These are phyloP conservation scores for Solanum lignicaule DNA, from an alignment of 257 asterid genomes.

Conservation along the genomic window DNA sequence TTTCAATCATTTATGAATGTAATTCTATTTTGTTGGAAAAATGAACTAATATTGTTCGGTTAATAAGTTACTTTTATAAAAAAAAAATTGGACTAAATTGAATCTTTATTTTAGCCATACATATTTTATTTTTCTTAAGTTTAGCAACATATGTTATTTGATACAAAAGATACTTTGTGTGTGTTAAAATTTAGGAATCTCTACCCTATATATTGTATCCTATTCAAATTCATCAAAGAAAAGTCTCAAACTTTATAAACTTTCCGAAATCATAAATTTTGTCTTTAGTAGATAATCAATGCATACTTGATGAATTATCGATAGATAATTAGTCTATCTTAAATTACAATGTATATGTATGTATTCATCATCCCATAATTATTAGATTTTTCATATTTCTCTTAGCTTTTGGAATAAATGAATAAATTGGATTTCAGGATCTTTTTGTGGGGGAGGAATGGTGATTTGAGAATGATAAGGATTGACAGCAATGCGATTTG, in stretches of 20 bases:
- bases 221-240: background rate
- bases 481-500: background rate
- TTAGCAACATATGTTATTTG: background rate
- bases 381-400: background rate
- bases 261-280: background rate
- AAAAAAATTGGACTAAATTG: background rate
- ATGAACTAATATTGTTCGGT: background rate
- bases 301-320: background rate
- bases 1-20: background rate
- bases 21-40: background rate
- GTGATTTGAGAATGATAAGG: background rate
- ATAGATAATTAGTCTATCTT: background rate
- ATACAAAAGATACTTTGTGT: background rate
- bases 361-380: background rate
- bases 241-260: background rate
- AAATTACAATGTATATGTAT: background rate
- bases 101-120: background rate
- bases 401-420: background rate
- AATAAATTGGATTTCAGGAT: background rate
- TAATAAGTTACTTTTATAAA: background rate
- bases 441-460: background rate
- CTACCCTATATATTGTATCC: background rate
- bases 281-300: too few relatives aligned
- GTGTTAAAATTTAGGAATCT: background rate
- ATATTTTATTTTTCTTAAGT: background rate